A percentile compares a stretch with the other conserved stretches of the same genome.
phyloP scores from a whole-genome alignment of 2,329 filamentous ascomycete genomes.

The Zymoseptoria pseudotritici region DNA sequence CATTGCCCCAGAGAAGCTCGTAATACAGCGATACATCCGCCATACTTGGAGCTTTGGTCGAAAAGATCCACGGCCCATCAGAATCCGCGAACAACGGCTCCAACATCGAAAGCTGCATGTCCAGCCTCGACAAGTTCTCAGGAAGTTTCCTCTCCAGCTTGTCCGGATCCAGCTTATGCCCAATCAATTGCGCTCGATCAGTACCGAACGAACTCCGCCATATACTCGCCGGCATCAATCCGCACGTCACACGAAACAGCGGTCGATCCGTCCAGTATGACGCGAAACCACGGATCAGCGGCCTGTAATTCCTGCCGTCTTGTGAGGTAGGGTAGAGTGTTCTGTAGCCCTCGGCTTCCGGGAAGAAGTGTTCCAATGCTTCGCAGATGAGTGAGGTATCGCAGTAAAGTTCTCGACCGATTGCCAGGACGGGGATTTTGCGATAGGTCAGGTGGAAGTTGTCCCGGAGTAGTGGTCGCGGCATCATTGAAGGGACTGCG shows the following conservation, averaged over 20 bases:
- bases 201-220: conserved; percentile 34
- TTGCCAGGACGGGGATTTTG: conserved; percentile 30
- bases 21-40: conserved; percentile 35
- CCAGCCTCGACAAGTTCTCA: conserved; percentile 31
- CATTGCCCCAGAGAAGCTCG: conserved; percentile 33
- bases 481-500: conserved; percentile 36
- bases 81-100: conserved; percentile 29
- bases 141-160: conserved; percentile 36
- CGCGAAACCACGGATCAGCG: conserved; percentile 33
- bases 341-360: conserved; percentile 26
- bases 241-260: conserved; percentile 34
- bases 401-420: conserved; percentile 29
- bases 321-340: conserved; percentile 30
- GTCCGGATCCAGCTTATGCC: conserved; percentile 31
- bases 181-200: conserved; percentile 34
- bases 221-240: conserved; percentile 34
- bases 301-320: conserved; percentile 30
- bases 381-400: conserved; percentile 30
- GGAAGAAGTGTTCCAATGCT: conserved; percentile 27
- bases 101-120: conserved; percentile 32
- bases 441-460: conserved; percentile 35
- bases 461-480: conserved; percentile 30
- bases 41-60: conserved; percentile 28
- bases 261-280: conserved; percentile 37
- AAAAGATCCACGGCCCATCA: conserved; percentile 30